Base-by-base conservation (phyloP, 2,329 filamentous ascomycete species). In the Nemania bipapillata region DNA sequence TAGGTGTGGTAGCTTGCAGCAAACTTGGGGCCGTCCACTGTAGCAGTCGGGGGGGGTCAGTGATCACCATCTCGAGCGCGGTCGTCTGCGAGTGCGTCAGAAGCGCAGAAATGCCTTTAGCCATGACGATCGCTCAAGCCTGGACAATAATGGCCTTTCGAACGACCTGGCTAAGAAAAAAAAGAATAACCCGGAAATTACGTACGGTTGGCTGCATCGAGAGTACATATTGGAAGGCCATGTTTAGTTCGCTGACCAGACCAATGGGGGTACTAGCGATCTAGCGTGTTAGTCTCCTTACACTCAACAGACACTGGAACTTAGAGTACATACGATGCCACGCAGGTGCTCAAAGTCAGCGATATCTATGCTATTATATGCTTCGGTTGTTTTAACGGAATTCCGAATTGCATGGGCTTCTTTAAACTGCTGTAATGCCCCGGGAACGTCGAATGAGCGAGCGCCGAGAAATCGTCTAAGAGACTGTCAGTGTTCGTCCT, bases 241-340 rank as follows among this genome's bases (percentile, higher is more conserved):
- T 26, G 22, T 63, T 69, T 69, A 3, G 57, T 66, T 26, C 63
- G 45, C 20, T 66, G 66, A 11, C 66, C 66, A n/a, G 63, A 58
- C 66, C 66, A 69, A 49, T 63, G 57, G 20, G 66, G 66, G 57
- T 69, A 69, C 66, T 69, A 52, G 24, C 35, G n/a, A 17, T 35
- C 3, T 6, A 7, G 8, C 1, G 2, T 64, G 32, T 68, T 4
- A 68, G 56, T 45, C 30, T 6, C 32, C 8, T 24, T 11, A n/a
- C 22, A 54, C n/a, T 32, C n/a, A 32, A 17, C 30, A 22, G 15
- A 52, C 3, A 37, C 37, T 20, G 26, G 5, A 26, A 55, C 20
- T 6, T 22, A n/a, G 52, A 32, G 1, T n/a, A 66, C 66, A 9
- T 15, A 69, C 66, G 20, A 69, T 63, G 35, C 28, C 7, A 24